Percentiles rank a stretch among this genome's conserved stretches.
Conservation (phyloP, 2,329 filamentous ascomycete species). For the Sclerotinia spermophila region DNA sequence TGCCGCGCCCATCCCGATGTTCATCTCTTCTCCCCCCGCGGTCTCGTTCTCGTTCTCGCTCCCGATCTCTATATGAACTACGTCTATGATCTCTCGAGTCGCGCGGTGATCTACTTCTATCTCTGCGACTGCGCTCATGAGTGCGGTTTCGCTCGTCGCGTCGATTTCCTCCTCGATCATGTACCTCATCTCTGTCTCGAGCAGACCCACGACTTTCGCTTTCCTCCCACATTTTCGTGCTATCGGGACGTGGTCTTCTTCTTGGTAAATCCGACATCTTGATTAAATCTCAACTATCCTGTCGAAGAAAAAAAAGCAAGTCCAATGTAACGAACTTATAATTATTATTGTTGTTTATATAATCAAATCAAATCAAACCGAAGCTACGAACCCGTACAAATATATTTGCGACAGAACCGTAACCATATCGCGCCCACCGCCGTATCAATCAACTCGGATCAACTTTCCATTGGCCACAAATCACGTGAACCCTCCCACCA, state of each 20-base stretch:
- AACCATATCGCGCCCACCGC: background rate
- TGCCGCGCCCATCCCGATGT: slow-evolving; percentile 25
- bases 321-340: background rate
- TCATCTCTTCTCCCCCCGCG: slow-evolving; percentile 26
- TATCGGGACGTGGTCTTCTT: slow-evolving; percentile 52
- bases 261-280: slow-evolving; percentile 51
- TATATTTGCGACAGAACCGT: background rate
- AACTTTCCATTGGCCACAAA: background rate
- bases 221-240: slow-evolving; percentile 60
- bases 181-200: slow-evolving; percentile 41
- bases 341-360: background rate
- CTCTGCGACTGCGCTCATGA: slow-evolving; percentile 39
- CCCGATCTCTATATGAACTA: slow-evolving; percentile 37
- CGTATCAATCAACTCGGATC: background rate
- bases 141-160: slow-evolving; percentile 36
- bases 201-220: slow-evolving; percentile 32
- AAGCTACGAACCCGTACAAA: background rate
- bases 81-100: slow-evolving; percentile 25
- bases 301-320: background rate
- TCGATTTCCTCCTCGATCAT: slow-evolving; percentile 38
- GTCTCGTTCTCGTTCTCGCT: slow-evolving; percentile 40
- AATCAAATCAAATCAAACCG: background rate
- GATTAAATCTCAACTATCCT: background rate
- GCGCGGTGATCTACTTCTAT: slow-evolving; percentile 35
- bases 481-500: background rate